Base-by-base conservation (phyloP, 176 grass and related monocot species). In the Luzula sylvatica region DNA sequence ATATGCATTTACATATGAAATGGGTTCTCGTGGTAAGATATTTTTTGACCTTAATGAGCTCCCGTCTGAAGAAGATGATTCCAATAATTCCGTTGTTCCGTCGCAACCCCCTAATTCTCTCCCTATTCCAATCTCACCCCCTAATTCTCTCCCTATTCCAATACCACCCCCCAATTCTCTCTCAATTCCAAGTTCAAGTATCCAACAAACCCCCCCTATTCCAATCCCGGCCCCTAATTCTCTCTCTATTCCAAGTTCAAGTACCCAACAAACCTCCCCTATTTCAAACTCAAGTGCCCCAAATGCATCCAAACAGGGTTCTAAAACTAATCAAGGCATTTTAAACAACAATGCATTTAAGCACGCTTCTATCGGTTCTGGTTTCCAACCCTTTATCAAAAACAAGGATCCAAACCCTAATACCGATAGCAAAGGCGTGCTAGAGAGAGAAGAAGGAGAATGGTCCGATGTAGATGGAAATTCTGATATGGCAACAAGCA, bases 1-100 rank as follows among this genome's bases (percentile, higher is more conserved):
- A 83, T 98, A 98, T 98, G 86, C 82, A 79, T 92, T 74, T 87
- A 98, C 75, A 83, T 68, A 87, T 87, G 93, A 75, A 75, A 98
- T 98, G 93, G 93, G 65, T 12, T 82, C 74, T 77, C 86, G 74
- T 66, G 86, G 75, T 83, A 98, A 23, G 68, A 87, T 89, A 65
- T 58, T 98, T 61, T 98, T 98, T 75, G 93, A 98, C 58, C 93
- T 98, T 65, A 98, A 98, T 43, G 72, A 98, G 72, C 86, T 92
- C 65, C 93, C 93, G 46, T 55, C 68, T 48, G 93, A 87, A 78
- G 81, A 69, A 55, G 78, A 82, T 43, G 73, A 58, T 56, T 70
- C 75, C 57, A 71, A 88, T 55, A 62, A 56, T 65, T 56, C 53
- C 4, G 43, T 74, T 46, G 18, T 72, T 5, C 14, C 84, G 26